These are phyloP conservation scores for Starmerella vaccinii DNA, from an alignment of 805 yeast genomes.

Conservation along the genomic window DNA sequence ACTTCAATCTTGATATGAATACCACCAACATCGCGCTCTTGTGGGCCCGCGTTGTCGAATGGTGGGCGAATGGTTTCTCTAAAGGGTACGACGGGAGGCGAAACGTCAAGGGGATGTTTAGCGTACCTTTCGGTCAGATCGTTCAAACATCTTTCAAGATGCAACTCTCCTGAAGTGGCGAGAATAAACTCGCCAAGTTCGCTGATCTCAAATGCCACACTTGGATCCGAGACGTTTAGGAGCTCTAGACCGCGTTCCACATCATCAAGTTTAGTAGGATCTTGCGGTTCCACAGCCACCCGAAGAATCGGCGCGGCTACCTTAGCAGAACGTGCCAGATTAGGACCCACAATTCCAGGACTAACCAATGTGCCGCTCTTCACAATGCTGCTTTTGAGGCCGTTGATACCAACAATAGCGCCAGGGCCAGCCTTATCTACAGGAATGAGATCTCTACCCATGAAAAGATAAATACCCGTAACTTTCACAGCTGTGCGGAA, in stretches of 20 bases:
- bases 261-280: constrained; percentile 60
- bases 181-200: constrained; percentile 89
- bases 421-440: constrained; percentile 84
- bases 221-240: constrained; percentile 84
- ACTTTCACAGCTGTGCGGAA: constrained; percentile 49
- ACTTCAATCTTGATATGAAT: constrained; percentile 12
- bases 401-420: constrained; percentile 87
- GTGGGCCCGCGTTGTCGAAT: constrained; percentile 29
- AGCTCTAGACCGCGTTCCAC: constrained; percentile 69
- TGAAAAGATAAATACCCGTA: constrained; percentile 62
- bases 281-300: constrained; percentile 90
- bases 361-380: constrained; percentile 78
- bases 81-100: constrained; percentile 91
- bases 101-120: constrained; percentile 71
- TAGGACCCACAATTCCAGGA: constrained; percentile 51
- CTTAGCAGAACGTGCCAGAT: constrained; percentile 62
- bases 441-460: constrained; percentile 85
- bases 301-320: constrained; percentile 85
- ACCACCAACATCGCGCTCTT: constrained; percentile 39
- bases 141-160: constrained; percentile 84
- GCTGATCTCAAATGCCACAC: constrained; percentile 74
- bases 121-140: constrained; percentile 82
- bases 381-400: constrained; percentile 68
- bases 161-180: constrained; percentile 94
- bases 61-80: constrained; percentile 66